Percentiles rank a stretch among this genome's conserved stretches.
phyloP scores from a whole-genome alignment of 1,284 basidiomycete genomes.

The Golubevia sp. region DNA sequence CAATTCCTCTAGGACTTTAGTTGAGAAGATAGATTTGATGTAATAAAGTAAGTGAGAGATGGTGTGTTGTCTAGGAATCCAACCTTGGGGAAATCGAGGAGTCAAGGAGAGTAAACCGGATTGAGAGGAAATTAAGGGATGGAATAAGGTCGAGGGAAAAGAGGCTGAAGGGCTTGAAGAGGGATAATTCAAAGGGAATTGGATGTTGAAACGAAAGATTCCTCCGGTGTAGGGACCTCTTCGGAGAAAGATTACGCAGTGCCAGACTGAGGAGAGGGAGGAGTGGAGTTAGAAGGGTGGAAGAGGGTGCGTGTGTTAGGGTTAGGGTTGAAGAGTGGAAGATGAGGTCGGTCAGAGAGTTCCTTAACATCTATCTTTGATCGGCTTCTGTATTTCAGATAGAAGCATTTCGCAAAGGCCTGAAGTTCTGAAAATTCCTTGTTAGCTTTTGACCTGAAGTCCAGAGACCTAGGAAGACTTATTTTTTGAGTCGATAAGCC shows the following conservation, averaged over 20 bases:
- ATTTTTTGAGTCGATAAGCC: no score
- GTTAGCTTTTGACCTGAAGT: no score
- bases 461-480: no score
- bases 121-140: slow-evolving; percentile 35
- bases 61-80: slow-evolving; percentile 25
- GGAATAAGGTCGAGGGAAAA: slow-evolving; percentile 30
- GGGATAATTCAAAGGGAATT: slow-evolving; percentile 25
- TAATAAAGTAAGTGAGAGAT: slow-evolving; percentile 25
- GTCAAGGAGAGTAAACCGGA: slow-evolving; percentile 20
- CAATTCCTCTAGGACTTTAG: slow-evolving; percentile 16
- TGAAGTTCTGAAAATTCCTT: no score
- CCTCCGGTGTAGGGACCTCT: slow-evolving; percentile 30
- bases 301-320: neutral
- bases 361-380: no score
- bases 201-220: slow-evolving; percentile 43
- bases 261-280: slow-evolving; percentile 21
- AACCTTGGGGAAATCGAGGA: slow-evolving; percentile 17
- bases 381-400: no score
- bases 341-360: no score
- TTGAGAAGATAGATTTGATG: slow-evolving; percentile 21
- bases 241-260: slow-evolving; percentile 33
- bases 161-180: slow-evolving; percentile 26
- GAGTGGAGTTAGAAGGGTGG: neutral
- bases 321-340: neutral
- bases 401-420: no score